Conservation (phyloP, 2,329 filamentous ascomycete genomes). For the Lachnellula hyalina region DNA sequence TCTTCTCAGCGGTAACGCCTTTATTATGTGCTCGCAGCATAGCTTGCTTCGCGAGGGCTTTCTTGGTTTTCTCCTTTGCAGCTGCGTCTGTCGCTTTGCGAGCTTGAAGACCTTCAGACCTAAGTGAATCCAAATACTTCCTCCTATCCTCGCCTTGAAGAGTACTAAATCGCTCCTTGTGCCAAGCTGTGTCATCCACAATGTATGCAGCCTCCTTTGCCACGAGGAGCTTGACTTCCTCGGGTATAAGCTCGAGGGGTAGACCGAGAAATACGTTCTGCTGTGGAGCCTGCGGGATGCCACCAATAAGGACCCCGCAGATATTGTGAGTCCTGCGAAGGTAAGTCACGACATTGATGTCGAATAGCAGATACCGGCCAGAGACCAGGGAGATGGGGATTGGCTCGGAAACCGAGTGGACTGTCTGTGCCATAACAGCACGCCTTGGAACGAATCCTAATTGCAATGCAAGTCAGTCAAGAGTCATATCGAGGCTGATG, state of each 20-base stretch:
- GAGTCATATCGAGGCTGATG: neutral
- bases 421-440: conserved; percentile 15
- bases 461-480: neutral
- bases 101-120: conserved; percentile 40
- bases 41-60: conserved; percentile 25
- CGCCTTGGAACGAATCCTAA: neutral
- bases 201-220: conserved; percentile 72
- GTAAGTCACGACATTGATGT: conserved; percentile 71
- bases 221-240: conserved; percentile 79
- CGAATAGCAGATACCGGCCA: conserved; percentile 83
- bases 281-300: conserved; percentile 84
- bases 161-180: conserved; percentile 57
- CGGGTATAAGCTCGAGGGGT: conserved; percentile 82
- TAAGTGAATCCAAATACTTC: conserved; percentile 57
- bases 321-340: conserved; percentile 78
- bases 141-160: conserved; percentile 53
- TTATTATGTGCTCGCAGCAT: conserved; percentile 16
- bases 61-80: conserved; percentile 21
- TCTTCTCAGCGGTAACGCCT: neutral
- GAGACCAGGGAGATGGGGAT: conserved; percentile 78
- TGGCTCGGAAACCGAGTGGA: conserved; percentile 38
- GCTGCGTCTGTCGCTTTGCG: conserved; percentile 33
- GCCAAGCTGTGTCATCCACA: conserved; percentile 71
- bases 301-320: conserved; percentile 79
- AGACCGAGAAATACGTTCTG: conserved; percentile 92